Evolutionary conservation across 495 filamentous ascomycete species (phyloP).

Genomic region (Jackrogersella multiformis): DNA sequence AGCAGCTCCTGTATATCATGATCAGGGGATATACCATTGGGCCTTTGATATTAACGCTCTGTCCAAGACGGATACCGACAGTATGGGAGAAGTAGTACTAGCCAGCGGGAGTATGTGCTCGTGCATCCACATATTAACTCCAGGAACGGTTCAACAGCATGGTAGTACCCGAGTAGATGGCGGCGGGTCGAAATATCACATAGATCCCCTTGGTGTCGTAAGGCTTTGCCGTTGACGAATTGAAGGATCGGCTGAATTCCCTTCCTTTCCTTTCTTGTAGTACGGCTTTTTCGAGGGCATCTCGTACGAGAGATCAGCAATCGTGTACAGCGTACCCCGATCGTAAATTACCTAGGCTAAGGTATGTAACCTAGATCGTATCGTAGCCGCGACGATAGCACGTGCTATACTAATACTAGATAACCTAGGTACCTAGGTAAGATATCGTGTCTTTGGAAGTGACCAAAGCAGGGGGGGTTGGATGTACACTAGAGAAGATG

Average conservation of each 20-base stretch:
- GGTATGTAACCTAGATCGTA: conserved; percentile 27
- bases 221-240: background rate
- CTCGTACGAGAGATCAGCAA: conserved; percentile 7
- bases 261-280: conserved; percentile 4
- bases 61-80: conserved; percentile 37
- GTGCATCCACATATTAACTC: conserved; percentile 19
- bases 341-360: conserved; percentile 1
- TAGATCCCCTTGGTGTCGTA: conserved; percentile 12
- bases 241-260: background rate
- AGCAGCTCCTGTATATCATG: background rate
- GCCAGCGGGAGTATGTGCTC: conserved; percentile 12
- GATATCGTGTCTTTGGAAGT: conserved; percentile 26
- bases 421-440: conserved; percentile 18
- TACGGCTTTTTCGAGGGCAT: conserved; percentile 3
- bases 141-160: conserved; percentile 4
- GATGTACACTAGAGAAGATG: no score
- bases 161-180: conserved; percentile 16
- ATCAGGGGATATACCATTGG: conserved; percentile 9
- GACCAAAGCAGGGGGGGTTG: conserved; percentile 19
- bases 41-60: conserved; percentile 3
- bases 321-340: background rate
- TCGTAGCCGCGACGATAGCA: conserved; percentile 23
- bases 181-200: conserved; percentile 10
- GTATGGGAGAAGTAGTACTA: conserved; percentile 25
- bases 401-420: conserved; percentile 22